These are phyloP conservation scores for Solanum sitiens DNA, from an alignment of 257 asterid species.

Conservation along the genomic window DNA sequence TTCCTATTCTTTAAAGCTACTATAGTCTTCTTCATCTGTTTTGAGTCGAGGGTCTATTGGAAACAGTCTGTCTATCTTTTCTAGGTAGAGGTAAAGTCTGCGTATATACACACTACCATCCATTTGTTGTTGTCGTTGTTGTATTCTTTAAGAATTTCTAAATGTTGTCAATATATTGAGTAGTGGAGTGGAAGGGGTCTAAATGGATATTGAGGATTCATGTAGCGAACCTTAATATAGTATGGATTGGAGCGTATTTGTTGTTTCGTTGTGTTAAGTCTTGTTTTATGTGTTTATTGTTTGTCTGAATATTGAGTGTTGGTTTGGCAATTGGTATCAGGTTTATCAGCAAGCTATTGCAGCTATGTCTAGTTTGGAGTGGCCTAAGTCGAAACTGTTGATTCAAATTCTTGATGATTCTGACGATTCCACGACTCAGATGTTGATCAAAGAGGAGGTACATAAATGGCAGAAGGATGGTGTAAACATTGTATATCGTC, in stretches of 20 bases:
- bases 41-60: neutral
- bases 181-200: neutral
- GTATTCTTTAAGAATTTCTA: neutral
- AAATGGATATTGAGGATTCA: neutral
- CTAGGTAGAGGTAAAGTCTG: neutral
- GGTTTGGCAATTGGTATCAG: conserved; percentile 20
- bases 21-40: neutral
- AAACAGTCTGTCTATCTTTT: fast-evolving
- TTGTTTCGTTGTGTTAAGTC: neutral
- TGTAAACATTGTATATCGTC: conserved; percentile 74
- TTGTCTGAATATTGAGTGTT: neutral
- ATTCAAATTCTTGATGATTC: conserved; percentile 92
- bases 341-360: conserved; percentile 91
- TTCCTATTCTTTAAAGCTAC: neutral
- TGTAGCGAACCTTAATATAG: neutral
- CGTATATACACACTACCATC: neutral
- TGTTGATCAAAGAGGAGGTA: conserved; percentile 72
- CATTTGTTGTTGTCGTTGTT: neutral
- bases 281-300: neutral
- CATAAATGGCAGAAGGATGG: conserved; percentile 74
- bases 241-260: neutral
- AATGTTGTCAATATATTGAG: neutral
- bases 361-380: conserved; percentile 77
- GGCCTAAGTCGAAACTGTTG: conserved; percentile 80
- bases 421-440: conserved; percentile 52